phyloP scores from a whole-genome alignment of 2,329 filamentous ascomycete species.

The Sarocladium brachiariae region DNA sequence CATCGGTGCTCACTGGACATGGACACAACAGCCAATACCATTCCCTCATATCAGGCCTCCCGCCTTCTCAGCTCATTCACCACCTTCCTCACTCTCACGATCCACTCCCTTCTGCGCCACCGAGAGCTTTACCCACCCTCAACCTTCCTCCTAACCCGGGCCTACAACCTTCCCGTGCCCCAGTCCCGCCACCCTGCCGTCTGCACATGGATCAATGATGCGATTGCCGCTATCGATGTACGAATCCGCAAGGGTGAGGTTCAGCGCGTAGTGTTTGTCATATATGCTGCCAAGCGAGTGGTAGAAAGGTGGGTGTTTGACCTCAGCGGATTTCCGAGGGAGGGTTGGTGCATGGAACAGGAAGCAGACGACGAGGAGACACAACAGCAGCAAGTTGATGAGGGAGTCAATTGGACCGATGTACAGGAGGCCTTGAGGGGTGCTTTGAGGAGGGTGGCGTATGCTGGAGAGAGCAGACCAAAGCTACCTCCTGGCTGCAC shows the following conservation, averaged over 20 bases:
- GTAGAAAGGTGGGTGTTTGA: constrained; percentile 58
- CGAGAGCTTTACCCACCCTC: constrained; percentile 69
- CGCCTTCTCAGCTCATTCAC: constrained; percentile 62
- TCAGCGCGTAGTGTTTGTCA: constrained; percentile 39
- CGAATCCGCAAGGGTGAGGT: constrained; percentile 58
- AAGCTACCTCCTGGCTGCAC: constrained; percentile 59
- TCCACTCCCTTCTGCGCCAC: constrained; percentile 79
- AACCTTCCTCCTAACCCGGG: constrained; percentile 72
- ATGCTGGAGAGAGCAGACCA: constrained; percentile 49
- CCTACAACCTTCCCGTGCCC: constrained; percentile 77
- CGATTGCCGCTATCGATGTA: constrained; percentile 61
- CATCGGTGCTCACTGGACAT: neutral
- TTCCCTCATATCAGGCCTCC: constrained; percentile 1
- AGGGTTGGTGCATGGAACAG: constrained; percentile 18
- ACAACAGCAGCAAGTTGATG: constrained; percentile 14
- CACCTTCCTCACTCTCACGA: constrained; percentile 72
- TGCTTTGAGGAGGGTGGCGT: constrained; percentile 55
- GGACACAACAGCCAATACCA: neutral
- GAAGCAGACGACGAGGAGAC: constrained; percentile 15
- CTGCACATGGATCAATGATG: constrained; percentile 79
- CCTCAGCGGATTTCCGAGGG: constrained; percentile 41
- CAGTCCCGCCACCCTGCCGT: constrained; percentile 82
- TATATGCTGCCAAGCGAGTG: constrained; percentile 37
- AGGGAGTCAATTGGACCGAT: constrained; percentile 45
- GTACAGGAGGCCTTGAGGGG: constrained; percentile 68